Conservation (phyloP, 257 asterid genomes). For the Lycium barbarum region DNA sequence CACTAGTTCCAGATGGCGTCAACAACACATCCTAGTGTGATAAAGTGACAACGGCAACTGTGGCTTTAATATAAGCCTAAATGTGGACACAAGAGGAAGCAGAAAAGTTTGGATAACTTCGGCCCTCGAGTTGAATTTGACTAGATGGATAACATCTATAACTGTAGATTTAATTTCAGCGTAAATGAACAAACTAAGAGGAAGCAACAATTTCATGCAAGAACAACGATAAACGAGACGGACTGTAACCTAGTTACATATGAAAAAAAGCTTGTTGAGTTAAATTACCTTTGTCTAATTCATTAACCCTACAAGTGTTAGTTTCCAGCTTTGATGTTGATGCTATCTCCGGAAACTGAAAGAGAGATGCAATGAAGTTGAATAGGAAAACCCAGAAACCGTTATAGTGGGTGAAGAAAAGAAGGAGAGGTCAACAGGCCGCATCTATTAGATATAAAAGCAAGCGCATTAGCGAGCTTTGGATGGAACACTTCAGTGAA, state of each 20-base stretch:
- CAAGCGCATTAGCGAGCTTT: not conserved
- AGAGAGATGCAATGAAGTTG: not conserved
- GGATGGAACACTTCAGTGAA: not conserved
- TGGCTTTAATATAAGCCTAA: not conserved
- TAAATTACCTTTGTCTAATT: not conserved
- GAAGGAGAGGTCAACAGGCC: not conserved
- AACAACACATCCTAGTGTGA: not conserved
- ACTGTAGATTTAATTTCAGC: not conserved
- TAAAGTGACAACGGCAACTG: not conserved
- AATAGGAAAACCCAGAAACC: not conserved
- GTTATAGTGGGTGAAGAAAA: not conserved
- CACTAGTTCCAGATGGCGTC: conserved; percentile 16
- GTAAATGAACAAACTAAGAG: not conserved
- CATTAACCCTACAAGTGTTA: not conserved
- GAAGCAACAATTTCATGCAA: not conserved
- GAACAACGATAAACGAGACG: not conserved
- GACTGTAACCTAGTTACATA: not conserved
- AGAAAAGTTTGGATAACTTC: not conserved
- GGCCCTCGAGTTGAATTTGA: conserved; percentile 5
- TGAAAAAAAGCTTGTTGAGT: not conserved
- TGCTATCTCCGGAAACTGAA: not conserved
- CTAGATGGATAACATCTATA: not conserved
- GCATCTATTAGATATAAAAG: not conserved
- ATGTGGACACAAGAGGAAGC: not conserved
- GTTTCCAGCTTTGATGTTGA: not conserved